Evolutionary conservation across 176 grass and related monocot species (phyloP), one percentile per base, ranked within the genome.

Genomic region (Eleusine indica): DNA sequence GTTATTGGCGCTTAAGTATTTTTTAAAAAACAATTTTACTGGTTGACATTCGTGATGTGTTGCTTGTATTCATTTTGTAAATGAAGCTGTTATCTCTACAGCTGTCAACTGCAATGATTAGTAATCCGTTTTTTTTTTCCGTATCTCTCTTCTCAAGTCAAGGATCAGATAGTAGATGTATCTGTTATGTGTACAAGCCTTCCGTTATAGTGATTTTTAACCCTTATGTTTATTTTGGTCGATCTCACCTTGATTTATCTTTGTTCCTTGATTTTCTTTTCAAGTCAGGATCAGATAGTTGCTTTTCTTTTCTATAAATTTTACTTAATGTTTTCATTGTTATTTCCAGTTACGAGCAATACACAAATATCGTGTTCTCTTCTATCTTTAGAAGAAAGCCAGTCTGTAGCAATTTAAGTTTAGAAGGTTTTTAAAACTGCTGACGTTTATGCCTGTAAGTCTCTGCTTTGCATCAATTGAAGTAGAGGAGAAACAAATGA

Each of bases 381-480:
- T 71, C 52, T 12, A 18, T 38, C 2, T 30, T 42, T 0, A 43
- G 30, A 68, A 44, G 41, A 42, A 53, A 61, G 51, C 17, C 16
- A 14, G 16, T 39, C 39, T 3, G 48, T 19, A 49, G 9, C 4
- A 39, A 61, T 21, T 28, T 38, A 9, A 11, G 1, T 40, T 12
- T 17, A 18, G 28, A 74, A 75, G 43, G 68, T 32, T 16, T 70
- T 42, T 19, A 25, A 21, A 54, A 21, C n/a, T 32, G 52, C 13
- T 7, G 54, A 46, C 3, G 0, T 44, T 25, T 63, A 5, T 18
- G 41, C 58, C 35, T 85, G 62, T 1, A 22, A 8, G 6, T 15
- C 3, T 66, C 70, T 81, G 39, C 14, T 47, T 87, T 87, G 29
- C 64, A 61, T 76, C 52, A 73, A 61, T 57, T 63, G 13, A 72